Evolutionary conservation across 768 basidiomycete genomes (phyloP).

Genomic region (Russula vinacea): DNA sequence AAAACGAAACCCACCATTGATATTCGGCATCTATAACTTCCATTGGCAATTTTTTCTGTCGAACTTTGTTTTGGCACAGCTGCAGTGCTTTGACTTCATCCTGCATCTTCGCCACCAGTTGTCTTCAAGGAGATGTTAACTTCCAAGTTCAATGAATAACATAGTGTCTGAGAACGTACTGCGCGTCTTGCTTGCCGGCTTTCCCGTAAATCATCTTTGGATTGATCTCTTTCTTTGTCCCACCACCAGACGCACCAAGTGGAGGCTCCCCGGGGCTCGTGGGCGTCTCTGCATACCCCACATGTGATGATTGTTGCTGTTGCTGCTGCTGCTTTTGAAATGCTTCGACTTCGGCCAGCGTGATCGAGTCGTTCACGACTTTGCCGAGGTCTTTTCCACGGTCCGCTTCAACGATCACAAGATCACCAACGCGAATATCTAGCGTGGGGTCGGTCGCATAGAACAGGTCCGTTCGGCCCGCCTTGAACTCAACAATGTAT

Average conservation of each 20-base stretch:
- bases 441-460: slow-evolving; percentile 72
- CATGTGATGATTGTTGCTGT: slow-evolving; percentile 43
- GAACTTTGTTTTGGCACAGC: slow-evolving; percentile 87
- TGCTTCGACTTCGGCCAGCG: slow-evolving; percentile 83
- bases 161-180: slow-evolving; percentile 47
- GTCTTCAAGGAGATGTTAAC: slow-evolving; percentile 40
- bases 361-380: slow-evolving; percentile 88
- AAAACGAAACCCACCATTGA: slow-evolving; percentile 68
- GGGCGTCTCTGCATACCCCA: slow-evolving; percentile 42
- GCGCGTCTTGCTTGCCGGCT: slow-evolving; percentile 76
- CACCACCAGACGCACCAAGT: slow-evolving; percentile 32
- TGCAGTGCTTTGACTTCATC: slow-evolving; percentile 92
- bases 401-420: slow-evolving; percentile 97
- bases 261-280: slow-evolving; percentile 47
- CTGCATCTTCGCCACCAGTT: slow-evolving; percentile 76
- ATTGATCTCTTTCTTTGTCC: slow-evolving; percentile 85
- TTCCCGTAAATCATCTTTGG: slow-evolving; percentile 96
- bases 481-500: slow-evolving; percentile 97
- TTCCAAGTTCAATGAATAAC: neutral
- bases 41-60: slow-evolving; percentile 95
- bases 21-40: slow-evolving; percentile 98
- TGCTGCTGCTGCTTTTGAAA: slow-evolving; percentile 79
- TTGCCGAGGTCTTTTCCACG: slow-evolving; percentile 90
- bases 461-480: slow-evolving; percentile 91
- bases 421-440: slow-evolving; percentile 76